Base-by-base conservation (phyloP, 1,284 basidiomycete genomes). In the Leccinum solheimii region DNA sequence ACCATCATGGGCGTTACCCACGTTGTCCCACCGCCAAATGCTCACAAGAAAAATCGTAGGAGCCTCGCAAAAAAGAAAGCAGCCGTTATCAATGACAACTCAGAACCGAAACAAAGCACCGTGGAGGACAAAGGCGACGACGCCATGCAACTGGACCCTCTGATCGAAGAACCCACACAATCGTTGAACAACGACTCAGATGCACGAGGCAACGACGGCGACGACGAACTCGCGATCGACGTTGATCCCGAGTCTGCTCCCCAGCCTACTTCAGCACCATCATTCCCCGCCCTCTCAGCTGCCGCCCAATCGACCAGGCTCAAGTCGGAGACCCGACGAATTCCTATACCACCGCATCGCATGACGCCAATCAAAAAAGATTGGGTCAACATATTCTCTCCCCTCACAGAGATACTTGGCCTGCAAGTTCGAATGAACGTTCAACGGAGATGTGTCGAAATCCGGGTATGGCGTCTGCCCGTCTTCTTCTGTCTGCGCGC, bases 351-450 rank as follows among this genome's bases (percentile, higher is more conserved):
- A 4, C 95, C 95, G 8, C 97, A 99, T 77, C 87, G 97, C 56
- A 95, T 98, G 92, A 95, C 95, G 14, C 97, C 97, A 5, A 78
- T 99, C 61, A 97, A 98, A 79, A 94, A 94, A 72, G 96, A 98
- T 67, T 99, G 97, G 97, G 84, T 98, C 64, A 95, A 95, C 75
- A 89, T 99, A 62, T 99, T 98, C 76, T 94, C 95, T 0, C 97
- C 97, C 0, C 80, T 99, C 67, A 97, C 97, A 11, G 97, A 99
- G 80, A 91, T 97, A 72, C 82, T 97, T 69, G 92, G 92, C 0
- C 77, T 99, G 62, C 96, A 98, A 81, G 95, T 99, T 36, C 84
- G 96, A 67, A 98, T 98, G 96, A 99, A 99, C 74, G 86, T 95
- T 21, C 87, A 90, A 72, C 81, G 94, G 70, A 85, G 88, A 79